Evolutionary conservation across 345 rosid species (phyloP).

Genomic region (Arabis alpina): DNA sequence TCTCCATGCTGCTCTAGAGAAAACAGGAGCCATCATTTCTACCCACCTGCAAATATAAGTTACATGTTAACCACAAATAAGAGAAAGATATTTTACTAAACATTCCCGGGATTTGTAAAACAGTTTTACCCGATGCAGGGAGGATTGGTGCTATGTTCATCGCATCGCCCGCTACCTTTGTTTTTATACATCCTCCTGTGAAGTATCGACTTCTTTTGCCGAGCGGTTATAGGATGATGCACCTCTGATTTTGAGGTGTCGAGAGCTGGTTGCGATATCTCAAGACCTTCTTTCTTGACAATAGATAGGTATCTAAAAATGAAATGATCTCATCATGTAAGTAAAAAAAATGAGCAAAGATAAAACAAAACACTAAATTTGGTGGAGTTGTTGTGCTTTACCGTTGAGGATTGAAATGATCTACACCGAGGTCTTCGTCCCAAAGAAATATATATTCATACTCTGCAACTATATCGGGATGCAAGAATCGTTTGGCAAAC

Average conservation of each 20-base stretch:
- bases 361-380: background rate
- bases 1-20: constrained; percentile 89
- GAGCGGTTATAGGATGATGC: constrained; percentile 80
- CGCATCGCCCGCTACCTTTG: constrained; percentile 79
- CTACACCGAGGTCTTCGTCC: constrained; percentile 96
- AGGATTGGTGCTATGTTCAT: constrained; percentile 71
- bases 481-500: constrained; percentile 96
- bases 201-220: constrained; percentile 51
- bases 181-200: constrained; percentile 85
- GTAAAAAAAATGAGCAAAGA: background rate
- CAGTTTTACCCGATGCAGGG: constrained; percentile 80
- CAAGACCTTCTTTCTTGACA: constrained; percentile 74
- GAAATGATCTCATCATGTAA: background rate
- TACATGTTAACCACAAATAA: background rate
- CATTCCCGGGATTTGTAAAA: background rate
- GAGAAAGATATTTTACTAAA: background rate
- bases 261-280: constrained; percentile 95
- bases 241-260: constrained; percentile 76
- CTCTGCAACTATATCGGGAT: constrained; percentile 80
- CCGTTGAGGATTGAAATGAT: constrained; percentile 71
- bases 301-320: constrained; percentile 64
- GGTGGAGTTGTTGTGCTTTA: constrained; percentile 21
- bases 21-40: constrained; percentile 98
- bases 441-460: constrained; percentile 86
- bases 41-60: constrained; percentile 73